Evolutionary conservation across 2,329 filamentous ascomycete species (phyloP).

Genomic region (Phyllosticta citriasiana): DNA sequence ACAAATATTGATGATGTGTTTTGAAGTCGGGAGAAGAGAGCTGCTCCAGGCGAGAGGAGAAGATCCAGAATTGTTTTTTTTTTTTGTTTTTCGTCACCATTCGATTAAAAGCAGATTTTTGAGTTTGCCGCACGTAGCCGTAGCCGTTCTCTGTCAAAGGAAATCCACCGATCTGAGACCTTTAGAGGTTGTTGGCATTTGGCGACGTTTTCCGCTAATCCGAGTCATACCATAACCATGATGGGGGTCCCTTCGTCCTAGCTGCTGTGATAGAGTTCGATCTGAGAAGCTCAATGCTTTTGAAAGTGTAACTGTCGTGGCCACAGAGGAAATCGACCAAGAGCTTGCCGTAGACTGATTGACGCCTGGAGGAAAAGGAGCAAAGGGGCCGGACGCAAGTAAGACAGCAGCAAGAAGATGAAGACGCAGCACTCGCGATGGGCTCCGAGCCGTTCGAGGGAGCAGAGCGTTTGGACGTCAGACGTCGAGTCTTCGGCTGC

Average conservation of each 20-base stretch:
- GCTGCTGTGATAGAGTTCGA: not conserved
- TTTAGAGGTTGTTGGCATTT: slow-evolving; percentile 6
- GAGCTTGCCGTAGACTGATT: slow-evolving; percentile 7
- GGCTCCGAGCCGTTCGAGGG: not conserved
- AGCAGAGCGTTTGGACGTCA: slow-evolving; percentile 1
- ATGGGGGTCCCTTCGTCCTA: not conserved
- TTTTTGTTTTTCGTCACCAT: slow-evolving; percentile 9
- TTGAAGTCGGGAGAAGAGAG: slow-evolving; percentile 10
- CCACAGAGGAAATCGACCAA: slow-evolving; percentile 8
- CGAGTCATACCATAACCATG: slow-evolving; percentile 9
- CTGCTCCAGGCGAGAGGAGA: slow-evolving; percentile 6
- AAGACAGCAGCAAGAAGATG: slow-evolving; percentile 10
- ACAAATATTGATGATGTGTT: slow-evolving; percentile 28
- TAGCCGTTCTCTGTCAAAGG: slow-evolving; percentile 19
- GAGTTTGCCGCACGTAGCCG: slow-evolving; percentile 10
- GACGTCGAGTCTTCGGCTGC: slow-evolving; percentile 3
- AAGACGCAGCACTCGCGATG: slow-evolving; percentile 7
- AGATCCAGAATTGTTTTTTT: slow-evolving; percentile 5
- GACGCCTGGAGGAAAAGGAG: not conserved
- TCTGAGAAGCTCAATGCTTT: slow-evolving; percentile 6
- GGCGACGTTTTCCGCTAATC: not conserved
- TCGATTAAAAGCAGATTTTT: slow-evolving; percentile 10
- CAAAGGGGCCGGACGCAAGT: slow-evolving; percentile 9
- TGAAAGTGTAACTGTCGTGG: slow-evolving; percentile 4
- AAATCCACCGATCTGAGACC: slow-evolving; percentile 26